phyloP scores from a whole-genome alignment of 1,284 basidiomycete species.

The Leccinum glutinopallens region DNA sequence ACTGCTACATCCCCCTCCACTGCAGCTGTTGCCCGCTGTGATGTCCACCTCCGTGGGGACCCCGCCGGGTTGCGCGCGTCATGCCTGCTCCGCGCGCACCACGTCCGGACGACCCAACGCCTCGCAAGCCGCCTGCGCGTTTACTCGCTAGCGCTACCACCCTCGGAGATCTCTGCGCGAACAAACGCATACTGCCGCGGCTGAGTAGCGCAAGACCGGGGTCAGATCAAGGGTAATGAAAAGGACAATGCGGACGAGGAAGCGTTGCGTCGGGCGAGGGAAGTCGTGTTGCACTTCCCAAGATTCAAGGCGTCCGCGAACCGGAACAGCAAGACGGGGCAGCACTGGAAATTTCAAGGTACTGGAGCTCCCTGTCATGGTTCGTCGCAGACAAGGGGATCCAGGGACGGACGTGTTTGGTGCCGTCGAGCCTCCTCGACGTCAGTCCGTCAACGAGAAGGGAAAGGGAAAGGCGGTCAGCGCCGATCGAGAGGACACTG shows the following conservation, averaged over 20 bases:
- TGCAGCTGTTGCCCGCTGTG: constrained; percentile 12
- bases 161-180: constrained; percentile 23
- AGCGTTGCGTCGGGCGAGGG: constrained; percentile 34
- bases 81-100: constrained; percentile 30
- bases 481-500: constrained; percentile 1
- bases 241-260: constrained; percentile 26
- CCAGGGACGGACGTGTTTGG: constrained; percentile 39
- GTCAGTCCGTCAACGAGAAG: constrained; percentile 20
- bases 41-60: constrained; percentile 21
- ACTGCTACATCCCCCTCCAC: constrained; percentile 20
- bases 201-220: constrained; percentile 8
- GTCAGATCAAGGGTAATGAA: constrained; percentile 12
- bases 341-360: constrained; percentile 45
- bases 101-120: constrained; percentile 60
- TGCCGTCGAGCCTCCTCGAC: constrained; percentile 20
- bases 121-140: constrained; percentile 57
- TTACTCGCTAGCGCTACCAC: constrained; percentile 30
- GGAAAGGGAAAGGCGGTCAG: constrained; percentile 29
- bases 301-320: constrained; percentile 23
- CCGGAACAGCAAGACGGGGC: constrained; percentile 14
- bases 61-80: constrained; percentile 44
- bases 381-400: constrained; percentile 30
- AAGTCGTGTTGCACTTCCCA: constrained; percentile 42
- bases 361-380: constrained; percentile 45
- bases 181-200: constrained; percentile 18